Conservation (phyloP, 2,329 filamentous ascomycete genomes). For the Metarhizium guizhouense region DNA sequence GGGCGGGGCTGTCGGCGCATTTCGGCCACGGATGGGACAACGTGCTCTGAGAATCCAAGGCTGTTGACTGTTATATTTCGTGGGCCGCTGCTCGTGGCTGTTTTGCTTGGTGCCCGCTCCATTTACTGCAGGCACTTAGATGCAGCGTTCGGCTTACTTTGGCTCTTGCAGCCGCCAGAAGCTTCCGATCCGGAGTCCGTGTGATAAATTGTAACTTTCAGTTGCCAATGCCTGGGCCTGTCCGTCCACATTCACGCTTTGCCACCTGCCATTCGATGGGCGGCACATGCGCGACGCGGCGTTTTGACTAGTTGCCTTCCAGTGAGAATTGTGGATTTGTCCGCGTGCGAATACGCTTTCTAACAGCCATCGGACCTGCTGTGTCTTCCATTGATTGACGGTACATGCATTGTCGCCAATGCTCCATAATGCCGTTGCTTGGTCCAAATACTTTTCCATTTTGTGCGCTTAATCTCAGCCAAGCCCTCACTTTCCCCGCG, state of each 20-base stretch:
- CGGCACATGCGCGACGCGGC: not conserved
- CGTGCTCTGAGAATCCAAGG: slow-evolving; percentile 10
- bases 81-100: slow-evolving; percentile 2
- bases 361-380: not conserved
- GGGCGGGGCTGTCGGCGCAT: slow-evolving; percentile 11
- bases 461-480: not conserved
- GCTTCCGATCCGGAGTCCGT: not conserved
- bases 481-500: not conserved
- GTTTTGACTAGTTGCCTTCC: not conserved
- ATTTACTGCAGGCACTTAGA: slow-evolving; percentile 2
- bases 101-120: slow-evolving; percentile 4
- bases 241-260: not conserved
- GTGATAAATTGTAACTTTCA: not conserved
- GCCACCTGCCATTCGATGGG: not conserved
- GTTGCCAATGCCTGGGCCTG: not conserved
- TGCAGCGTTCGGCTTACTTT: not conserved
- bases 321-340: not conserved
- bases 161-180: not conserved
- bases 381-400: not conserved
- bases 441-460: not conserved
- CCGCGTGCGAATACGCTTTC: slow-evolving; percentile 1
- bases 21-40: slow-evolving; percentile 16
- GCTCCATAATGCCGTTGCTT: not conserved
- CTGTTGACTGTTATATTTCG: not conserved
- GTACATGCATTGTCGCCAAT: no score